phyloP scores from a whole-genome alignment of 1,284 basidiomycete species.

The Ceratobasidium theobromae region DNA sequence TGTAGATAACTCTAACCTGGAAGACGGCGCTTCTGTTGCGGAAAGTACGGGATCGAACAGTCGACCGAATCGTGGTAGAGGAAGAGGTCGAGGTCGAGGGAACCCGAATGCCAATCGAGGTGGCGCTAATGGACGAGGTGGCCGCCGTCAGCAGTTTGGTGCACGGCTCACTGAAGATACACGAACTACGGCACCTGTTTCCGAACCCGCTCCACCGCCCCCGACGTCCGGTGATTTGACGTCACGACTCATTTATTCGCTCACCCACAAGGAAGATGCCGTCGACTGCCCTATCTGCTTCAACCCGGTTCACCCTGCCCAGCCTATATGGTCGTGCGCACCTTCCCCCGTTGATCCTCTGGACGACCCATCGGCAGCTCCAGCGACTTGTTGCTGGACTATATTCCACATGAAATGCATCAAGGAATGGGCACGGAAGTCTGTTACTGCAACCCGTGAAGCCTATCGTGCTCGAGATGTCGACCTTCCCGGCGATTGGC shows the following conservation, averaged over 20 bases:
- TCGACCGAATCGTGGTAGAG: background rate
- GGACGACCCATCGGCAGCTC: constrained; percentile 42
- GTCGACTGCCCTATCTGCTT: constrained; percentile 80
- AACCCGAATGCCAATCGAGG: background rate
- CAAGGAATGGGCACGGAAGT: constrained; percentile 74
- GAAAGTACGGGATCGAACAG: constrained; percentile 12
- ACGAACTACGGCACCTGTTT: background rate
- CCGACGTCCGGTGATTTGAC: constrained; percentile 55
- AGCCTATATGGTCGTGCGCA: constrained; percentile 78
- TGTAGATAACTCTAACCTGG: background rate
- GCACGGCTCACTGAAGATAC: constrained; percentile 14
- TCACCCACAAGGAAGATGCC: constrained; percentile 49
- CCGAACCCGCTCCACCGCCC: background rate
- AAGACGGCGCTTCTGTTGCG: constrained; percentile 22
- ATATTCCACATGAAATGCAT: constrained; percentile 83
- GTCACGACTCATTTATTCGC: constrained; percentile 61
- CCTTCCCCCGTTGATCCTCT: constrained; percentile 48
- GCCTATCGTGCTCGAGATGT: constrained; percentile 77
- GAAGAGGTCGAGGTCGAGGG: background rate
- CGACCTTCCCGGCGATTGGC: constrained; percentile 69
- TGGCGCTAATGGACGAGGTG: background rate
- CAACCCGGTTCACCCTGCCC: constrained; percentile 64
- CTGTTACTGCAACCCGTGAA: constrained; percentile 57
- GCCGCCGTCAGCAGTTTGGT: constrained; percentile 28
- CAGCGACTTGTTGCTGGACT: constrained; percentile 74